phyloP scores from a whole-genome alignment of 805 yeast species.

The Danielia oregonensis region DNA sequence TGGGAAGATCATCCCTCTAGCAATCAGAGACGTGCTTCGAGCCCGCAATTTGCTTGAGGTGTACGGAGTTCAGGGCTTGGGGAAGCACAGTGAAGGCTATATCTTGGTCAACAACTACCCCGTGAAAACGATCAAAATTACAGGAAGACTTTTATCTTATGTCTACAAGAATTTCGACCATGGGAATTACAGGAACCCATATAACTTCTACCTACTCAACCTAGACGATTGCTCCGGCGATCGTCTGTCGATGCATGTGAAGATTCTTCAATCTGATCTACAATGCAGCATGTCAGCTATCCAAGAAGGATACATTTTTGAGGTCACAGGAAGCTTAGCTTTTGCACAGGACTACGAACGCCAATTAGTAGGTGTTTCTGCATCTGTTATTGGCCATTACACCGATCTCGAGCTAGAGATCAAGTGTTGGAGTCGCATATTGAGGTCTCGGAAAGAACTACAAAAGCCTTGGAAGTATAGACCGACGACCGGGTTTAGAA shows the following conservation, averaged over 20 bases:
- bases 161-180: slow-evolving; percentile 2
- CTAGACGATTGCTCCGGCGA: slow-evolving; percentile 35
- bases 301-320: slow-evolving; percentile 23
- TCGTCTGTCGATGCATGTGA: slow-evolving; percentile 24
- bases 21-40: slow-evolving; percentile 27
- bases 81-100: slow-evolving; percentile 10
- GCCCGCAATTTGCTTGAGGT: slow-evolving; percentile 10
- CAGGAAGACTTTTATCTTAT: slow-evolving; percentile 25
- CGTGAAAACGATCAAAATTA: slow-evolving; percentile 18
- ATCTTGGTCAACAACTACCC: slow-evolving; percentile 33
- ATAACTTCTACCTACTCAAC: slow-evolving; percentile 15
- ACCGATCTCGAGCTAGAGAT: slow-evolving; percentile 24
- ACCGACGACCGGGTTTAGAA: no score
- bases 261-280: slow-evolving; percentile 9
- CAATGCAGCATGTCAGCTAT: slow-evolving; percentile 15
- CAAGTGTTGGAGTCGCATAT: slow-evolving; percentile 24
- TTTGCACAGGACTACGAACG: slow-evolving; percentile 5
- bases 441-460: slow-evolving; percentile 19
- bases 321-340: slow-evolving; percentile 19
- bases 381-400: slow-evolving; percentile 14
- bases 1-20: slow-evolving; percentile 19
- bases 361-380: slow-evolving; percentile 6
- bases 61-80: slow-evolving; percentile 15
- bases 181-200: slow-evolving; percentile 2
- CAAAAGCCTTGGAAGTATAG: slow-evolving; percentile 25